These are phyloP conservation scores for Alternaria alternata DNA, from an alignment of 2,329 filamentous ascomycete genomes.

Conservation along the genomic window DNA sequence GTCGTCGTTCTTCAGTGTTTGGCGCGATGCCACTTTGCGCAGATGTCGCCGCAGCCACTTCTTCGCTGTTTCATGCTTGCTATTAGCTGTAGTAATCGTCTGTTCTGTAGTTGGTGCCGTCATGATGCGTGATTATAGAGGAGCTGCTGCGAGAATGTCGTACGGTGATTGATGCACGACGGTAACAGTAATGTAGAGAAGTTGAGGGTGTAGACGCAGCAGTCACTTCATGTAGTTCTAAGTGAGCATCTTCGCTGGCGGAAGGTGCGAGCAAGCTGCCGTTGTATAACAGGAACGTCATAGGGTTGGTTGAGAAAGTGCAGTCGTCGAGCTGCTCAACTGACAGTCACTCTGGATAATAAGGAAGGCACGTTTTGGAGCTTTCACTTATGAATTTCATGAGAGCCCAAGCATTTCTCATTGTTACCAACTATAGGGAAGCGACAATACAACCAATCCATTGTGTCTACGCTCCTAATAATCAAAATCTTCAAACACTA, in stretches of 20 bases:
- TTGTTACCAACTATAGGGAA: too few species aligned
- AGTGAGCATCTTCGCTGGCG: background rate
- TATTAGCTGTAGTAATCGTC: conserved; percentile 13
- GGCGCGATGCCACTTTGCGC: conserved; percentile 28
- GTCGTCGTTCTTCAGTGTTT: conserved; percentile 8
- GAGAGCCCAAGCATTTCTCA: background rate
- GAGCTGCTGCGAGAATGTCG: conserved; percentile 22
- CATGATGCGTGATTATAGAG: conserved; percentile 27
- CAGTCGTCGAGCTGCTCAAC: background rate
- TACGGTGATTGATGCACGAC: conserved; percentile 23
- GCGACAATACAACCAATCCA: background rate
- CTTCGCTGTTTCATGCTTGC: conserved; percentile 30
- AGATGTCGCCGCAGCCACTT: conserved; percentile 40
- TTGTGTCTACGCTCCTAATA: conserved; percentile 23
- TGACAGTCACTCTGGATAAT: background rate
- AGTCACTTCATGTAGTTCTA: background rate
- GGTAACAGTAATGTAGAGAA: conserved; percentile 21
- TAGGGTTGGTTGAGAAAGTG: conserved; percentile 3
- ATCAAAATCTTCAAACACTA: conserved; percentile 63
- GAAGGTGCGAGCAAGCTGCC: background rate
- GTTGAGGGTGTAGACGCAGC: background rate
- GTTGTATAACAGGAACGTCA: conserved; percentile 1
- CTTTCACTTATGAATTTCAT: too few species aligned
- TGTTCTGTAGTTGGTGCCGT: conserved; percentile 27
- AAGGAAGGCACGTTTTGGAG: background rate